phyloP scores from a whole-genome alignment of 2,329 filamentous ascomycete species.

The Pseudogymnoascus sp. region DNA sequence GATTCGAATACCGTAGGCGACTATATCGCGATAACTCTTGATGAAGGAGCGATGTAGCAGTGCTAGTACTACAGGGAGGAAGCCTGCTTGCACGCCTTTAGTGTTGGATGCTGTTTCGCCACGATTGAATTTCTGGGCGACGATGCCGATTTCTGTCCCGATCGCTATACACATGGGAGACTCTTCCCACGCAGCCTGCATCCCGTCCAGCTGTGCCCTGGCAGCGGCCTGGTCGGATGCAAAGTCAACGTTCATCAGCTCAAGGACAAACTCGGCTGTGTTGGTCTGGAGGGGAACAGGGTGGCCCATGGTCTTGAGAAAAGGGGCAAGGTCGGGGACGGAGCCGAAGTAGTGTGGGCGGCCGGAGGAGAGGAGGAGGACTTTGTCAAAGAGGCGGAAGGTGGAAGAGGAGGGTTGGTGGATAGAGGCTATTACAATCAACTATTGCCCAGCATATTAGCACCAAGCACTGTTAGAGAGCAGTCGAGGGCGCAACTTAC shows the following conservation, averaged over 20 bases:
- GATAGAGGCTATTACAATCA: constrained; percentile 74
- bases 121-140: constrained; percentile 10
- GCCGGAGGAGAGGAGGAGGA: constrained; percentile 64
- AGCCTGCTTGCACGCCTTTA: constrained; percentile 16
- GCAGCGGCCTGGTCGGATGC: constrained; percentile 40
- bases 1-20: constrained; percentile 75
- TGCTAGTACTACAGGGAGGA: constrained; percentile 44
- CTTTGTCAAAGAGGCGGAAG: constrained; percentile 72
- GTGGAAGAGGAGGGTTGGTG: constrained; percentile 78
- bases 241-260: constrained; percentile 74
- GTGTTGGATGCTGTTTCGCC: constrained; percentile 14
- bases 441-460: constrained; percentile 33
- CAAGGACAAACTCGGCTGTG: constrained; percentile 71
- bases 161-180: constrained; percentile 35
- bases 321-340: constrained; percentile 46
- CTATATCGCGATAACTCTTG: constrained; percentile 75
- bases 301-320: constrained; percentile 55
- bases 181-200: constrained; percentile 48
- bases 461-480: constrained; percentile 17
- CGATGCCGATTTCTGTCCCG: constrained; percentile 23
- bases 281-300: constrained; percentile 64
- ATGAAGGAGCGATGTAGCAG: constrained; percentile 72
- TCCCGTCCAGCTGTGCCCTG: constrained; percentile 39
- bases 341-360: constrained; percentile 66
- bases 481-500: constrained; percentile 33